Evolutionary conservation across 768 basidiomycete genomes (phyloP).

Genomic region (Tephrocybe sp.): DNA sequence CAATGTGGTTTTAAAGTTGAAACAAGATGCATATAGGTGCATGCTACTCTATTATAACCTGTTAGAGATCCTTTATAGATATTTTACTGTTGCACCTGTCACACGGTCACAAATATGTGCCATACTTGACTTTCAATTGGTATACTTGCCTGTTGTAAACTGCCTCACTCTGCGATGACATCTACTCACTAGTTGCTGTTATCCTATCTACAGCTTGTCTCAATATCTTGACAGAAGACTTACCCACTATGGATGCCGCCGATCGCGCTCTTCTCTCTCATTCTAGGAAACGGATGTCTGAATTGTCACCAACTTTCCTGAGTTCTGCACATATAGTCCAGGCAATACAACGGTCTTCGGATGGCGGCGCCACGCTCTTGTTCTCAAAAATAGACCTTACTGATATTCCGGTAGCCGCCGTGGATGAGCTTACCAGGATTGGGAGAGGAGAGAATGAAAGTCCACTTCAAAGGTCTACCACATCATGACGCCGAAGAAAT

Average conservation of each 20-base stretch:
- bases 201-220: background rate
- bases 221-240: background rate
- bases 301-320: slow-evolving; percentile 33
- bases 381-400: slow-evolving; percentile 77
- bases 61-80: no score
- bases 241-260: slow-evolving; percentile 9
- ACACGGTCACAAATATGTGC: background rate
- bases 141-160: no score
- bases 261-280: slow-evolving; percentile 26
- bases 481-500: background rate
- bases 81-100: background rate
- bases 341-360: slow-evolving; percentile 63
- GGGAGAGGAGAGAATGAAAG: slow-evolving; percentile 50
- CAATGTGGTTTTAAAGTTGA: slow-evolving; percentile 78
- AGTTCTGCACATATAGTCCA: slow-evolving; percentile 59
- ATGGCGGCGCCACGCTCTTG: slow-evolving; percentile 81
- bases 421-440: slow-evolving; percentile 68
- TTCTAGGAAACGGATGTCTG: slow-evolving; percentile 8
- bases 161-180: no score
- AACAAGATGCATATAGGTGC: no score
- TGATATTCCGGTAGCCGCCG: slow-evolving; percentile 73
- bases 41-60: no score
- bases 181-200: background rate
- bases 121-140: background rate
- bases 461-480: slow-evolving; percentile 56